Evolutionary conservation across 345 rosid genomes (phyloP).

Genomic region (Lepidium aucheri): DNA sequence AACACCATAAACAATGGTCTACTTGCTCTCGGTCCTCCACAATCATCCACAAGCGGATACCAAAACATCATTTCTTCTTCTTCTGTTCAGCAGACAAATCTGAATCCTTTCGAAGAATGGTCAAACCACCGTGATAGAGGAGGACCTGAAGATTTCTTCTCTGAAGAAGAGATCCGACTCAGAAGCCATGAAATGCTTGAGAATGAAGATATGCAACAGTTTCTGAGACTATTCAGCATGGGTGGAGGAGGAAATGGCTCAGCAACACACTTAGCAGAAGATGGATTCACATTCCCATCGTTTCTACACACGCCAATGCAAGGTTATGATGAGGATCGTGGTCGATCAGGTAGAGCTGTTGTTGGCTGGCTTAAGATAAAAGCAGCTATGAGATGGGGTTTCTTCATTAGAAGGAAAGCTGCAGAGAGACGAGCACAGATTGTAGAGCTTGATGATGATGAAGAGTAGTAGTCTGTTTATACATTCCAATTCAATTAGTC

Average conservation of each 20-base stretch:
- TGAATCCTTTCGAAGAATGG: constrained; percentile 85
- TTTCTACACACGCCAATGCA: constrained; percentile 68
- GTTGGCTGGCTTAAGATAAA: constrained; percentile 98
- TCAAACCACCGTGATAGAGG: constrained; percentile 55
- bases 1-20: constrained; percentile 43
- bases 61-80: constrained; percentile 41
- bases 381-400: constrained; percentile 99
- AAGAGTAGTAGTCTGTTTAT: neutral
- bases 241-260: constrained; percentile 51
- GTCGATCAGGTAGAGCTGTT: constrained; percentile 80
- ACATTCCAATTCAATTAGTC: too few species aligned
- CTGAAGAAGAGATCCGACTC: constrained; percentile 88
- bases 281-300: constrained; percentile 49
- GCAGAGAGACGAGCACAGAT: constrained; percentile 94
- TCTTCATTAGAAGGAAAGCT: constrained; percentile 92
- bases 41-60: constrained; percentile 43
- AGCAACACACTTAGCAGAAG: constrained; percentile 49
- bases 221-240: constrained; percentile 76
- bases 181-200: constrained; percentile 95
- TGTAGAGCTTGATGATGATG: constrained; percentile 77
- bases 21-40: constrained; percentile 76
- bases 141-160: constrained; percentile 56
- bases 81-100: constrained; percentile 36
- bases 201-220: constrained; percentile 93
- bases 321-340: constrained; percentile 60